Percentiles rank a stretch among this genome's conserved stretches.
Conservation (phyloP, 257 asterid species). For the Fraxinus americana region DNA sequence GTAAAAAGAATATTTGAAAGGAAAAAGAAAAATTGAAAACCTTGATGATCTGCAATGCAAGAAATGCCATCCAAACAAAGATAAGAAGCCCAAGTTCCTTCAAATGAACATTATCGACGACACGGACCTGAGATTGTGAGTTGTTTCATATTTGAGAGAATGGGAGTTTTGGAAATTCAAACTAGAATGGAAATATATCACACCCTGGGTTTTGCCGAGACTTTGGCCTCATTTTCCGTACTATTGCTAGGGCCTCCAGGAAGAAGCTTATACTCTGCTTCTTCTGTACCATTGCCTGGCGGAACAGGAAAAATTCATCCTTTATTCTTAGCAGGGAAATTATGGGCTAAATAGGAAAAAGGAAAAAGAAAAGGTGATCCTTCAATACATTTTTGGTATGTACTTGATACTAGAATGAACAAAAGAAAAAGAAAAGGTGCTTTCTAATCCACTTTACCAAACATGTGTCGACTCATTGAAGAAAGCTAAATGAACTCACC, state of each 20-base stretch:
- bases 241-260: constrained; percentile 66
- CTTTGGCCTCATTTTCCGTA: constrained; percentile 32
- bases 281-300: constrained; percentile 48
- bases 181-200: constrained; percentile 20
- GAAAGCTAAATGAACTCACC: no score
- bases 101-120: constrained; percentile 85
- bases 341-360: no score
- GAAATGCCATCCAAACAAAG: constrained; percentile 81
- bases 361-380: no score
- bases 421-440: no score
- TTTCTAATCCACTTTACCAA: no score
- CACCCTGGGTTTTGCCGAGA: constrained; percentile 55
- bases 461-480: no score
- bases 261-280: constrained; percentile 74
- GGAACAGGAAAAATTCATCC: no score
- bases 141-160: constrained; percentile 16
- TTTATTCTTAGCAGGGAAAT: no score
- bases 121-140: constrained; percentile 55
- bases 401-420: no score
- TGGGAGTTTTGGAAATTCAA: not conserved
- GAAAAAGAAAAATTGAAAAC: constrained; percentile 35
- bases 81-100: constrained; percentile 83
- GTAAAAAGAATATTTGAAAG: not conserved
- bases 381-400: no score
- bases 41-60: constrained; percentile 77